Percentiles rank a stretch among this genome's conserved stretches.
Conservation (phyloP, 169 alveolate genomes). For the Babesia gibsoni region DNA sequence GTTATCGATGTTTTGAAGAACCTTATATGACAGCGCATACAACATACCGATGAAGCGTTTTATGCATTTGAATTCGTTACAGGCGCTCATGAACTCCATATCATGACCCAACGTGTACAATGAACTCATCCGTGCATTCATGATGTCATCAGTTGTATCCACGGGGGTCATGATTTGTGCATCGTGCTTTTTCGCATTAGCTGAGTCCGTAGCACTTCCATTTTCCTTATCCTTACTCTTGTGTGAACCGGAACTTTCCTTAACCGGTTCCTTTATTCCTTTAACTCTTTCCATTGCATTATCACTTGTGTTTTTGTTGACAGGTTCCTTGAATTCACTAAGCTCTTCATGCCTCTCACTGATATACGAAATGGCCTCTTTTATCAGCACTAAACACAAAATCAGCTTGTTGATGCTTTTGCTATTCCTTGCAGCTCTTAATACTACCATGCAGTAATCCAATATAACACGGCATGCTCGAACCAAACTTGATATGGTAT, state of each 20-base stretch:
- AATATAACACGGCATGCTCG: constrained; percentile 1
- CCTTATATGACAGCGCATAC: neutral
- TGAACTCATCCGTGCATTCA: too few species aligned
- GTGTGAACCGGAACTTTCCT: too few species aligned
- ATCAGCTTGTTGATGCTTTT: neutral
- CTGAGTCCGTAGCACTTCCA: too few species aligned
- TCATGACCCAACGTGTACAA: too few species aligned
- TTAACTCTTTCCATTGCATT: too few species aligned
- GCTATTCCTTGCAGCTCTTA: neutral
- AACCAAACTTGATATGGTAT: neutral
- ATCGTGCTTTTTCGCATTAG: too few species aligned
- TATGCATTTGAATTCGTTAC: neutral
- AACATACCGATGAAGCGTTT: constrained; percentile 4
- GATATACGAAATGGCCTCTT: neutral
- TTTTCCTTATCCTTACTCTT: too few species aligned
- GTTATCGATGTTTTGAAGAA: neutral
- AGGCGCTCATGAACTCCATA: too few species aligned
- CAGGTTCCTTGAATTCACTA: neutral
- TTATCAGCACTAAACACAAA: neutral
- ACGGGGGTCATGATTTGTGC: too few species aligned
- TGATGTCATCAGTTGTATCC: too few species aligned
- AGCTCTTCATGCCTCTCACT: neutral
- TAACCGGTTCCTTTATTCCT: too few species aligned
- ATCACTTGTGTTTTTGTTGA: too few species aligned
- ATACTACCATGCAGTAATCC: constrained; percentile 2